Evolutionary conservation across 169 alveolate genomes (phyloP).

Genomic region (Cryptosporidium bovis): DNA sequence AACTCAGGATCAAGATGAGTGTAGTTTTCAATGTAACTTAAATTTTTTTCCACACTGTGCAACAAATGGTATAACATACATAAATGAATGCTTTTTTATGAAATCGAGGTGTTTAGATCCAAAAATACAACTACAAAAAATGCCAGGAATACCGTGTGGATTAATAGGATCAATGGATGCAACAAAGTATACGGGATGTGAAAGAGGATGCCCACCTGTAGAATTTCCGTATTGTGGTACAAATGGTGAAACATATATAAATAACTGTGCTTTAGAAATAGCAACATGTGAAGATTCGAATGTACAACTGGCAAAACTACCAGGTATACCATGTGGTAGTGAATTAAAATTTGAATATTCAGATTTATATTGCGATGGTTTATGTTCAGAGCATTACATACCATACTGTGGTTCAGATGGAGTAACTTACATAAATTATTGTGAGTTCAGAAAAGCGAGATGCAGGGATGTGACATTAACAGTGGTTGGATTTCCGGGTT

Average conservation of each 20-base stretch:
- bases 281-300: constrained; percentile 67
- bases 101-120: constrained; percentile 66
- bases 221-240: constrained; percentile 74
- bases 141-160: constrained; percentile 75
- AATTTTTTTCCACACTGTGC: constrained; percentile 71
- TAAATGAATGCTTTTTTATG: constrained; percentile 59
- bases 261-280: constrained; percentile 51
- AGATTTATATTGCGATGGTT: constrained; percentile 27
- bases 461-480: constrained; percentile 50
- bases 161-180: constrained; percentile 58
- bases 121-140: constrained; percentile 55
- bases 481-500: constrained; percentile 71
- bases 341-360: constrained; percentile 13
- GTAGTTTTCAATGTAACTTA: constrained; percentile 50
- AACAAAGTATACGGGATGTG: constrained; percentile 69
- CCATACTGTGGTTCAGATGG: constrained; percentile 70
- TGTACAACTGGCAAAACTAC: constrained; percentile 47
- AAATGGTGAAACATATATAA: constrained; percentile 51
- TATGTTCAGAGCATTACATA: constrained; percentile 68
- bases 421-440: constrained; percentile 43
- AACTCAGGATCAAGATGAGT: constrained; percentile 33
- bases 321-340: constrained; percentile 75
- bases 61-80: constrained; percentile 63
- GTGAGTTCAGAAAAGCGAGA: constrained; percentile 58
- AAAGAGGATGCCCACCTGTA: constrained; percentile 61